These are phyloP conservation scores for Acanthamoeba lenticulata DNA, from an alignment of 208 protist species.

Conservation along the genomic window DNA sequence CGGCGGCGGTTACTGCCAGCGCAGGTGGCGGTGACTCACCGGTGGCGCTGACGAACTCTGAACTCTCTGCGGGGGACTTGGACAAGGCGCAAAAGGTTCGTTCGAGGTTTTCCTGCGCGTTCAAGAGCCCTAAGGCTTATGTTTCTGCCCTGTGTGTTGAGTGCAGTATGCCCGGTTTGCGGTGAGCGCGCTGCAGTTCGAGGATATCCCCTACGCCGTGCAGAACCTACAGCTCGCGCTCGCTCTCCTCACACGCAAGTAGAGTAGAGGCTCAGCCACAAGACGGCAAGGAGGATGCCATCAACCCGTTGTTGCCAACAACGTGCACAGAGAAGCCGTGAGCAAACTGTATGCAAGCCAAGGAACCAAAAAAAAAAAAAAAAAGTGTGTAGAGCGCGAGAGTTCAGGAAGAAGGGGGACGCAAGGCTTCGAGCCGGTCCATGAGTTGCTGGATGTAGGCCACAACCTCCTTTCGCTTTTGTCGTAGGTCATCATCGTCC, in stretches of 20 bases:
- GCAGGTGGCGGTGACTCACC: not conserved
- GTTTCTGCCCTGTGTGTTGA: not conserved
- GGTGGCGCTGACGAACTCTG: not conserved
- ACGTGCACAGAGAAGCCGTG: too few relatives aligned
- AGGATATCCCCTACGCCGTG: constrained; percentile 57
- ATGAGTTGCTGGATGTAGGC: not conserved
- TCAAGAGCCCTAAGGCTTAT: not conserved
- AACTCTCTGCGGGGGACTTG: not conserved
- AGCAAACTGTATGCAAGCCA: too few relatives aligned
- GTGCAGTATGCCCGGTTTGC: constrained; percentile 54
- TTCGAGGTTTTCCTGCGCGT: too few relatives aligned
- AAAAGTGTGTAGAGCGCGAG: not conserved
- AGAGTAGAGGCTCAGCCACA: too few relatives aligned
- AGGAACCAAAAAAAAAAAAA: not conserved
- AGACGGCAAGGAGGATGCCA: too few relatives aligned
- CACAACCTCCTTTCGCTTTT: not conserved
- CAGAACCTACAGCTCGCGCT: constrained; percentile 22
- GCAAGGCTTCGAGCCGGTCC: not conserved
- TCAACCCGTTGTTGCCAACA: too few relatives aligned
- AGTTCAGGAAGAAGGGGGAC: not conserved
- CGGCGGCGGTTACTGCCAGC: not conserved
- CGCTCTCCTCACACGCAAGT: constrained; percentile 23
- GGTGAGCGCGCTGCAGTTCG: constrained; percentile 57
- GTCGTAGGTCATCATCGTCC: not conserved
- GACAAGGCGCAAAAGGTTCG: not conserved